Evolutionary conservation across 2,329 filamentous ascomycete genomes (phyloP), one percentile per base, ranked within the genome.

Genomic region (Orbilia javanica): DNA sequence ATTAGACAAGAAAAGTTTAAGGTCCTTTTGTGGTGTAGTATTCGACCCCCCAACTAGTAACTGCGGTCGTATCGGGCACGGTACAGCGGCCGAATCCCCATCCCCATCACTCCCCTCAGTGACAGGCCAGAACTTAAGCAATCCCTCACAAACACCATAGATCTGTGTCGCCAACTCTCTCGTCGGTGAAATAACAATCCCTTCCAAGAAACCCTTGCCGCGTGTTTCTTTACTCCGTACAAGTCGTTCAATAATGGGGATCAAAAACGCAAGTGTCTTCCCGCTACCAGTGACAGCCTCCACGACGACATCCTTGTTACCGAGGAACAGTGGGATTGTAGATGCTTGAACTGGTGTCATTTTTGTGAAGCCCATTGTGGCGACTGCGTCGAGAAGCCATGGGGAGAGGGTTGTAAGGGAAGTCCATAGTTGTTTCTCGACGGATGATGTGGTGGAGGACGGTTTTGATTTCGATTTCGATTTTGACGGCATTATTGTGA

Each of bases 321-420:
- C 91, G 85, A 94, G 90, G 83, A 97, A 96, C 64, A 97, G 88
- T 11, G 94, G 93, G 80, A 97, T 92, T 3, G 93, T 92, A 75
- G 93, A 95, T 52, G 94, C 93, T 85, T 98, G 95, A n/a, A 97
- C 94, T 0, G 95, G 95, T 2, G 94, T 97, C 88, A 96, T 94
- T 83, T 92, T 91, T 79, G 88, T 86, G 84, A 97, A 97, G 78
- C 93, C 93, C 91, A 96, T 95, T 80, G 90, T 89, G 62, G 90
- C 87, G 60, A 96, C 90, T 75, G 93, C 94, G 80, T 96, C 93
- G 67, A 96, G 86, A 71, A 96, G 90, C 93, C 94, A 98, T 89
- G 91, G 88, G 77, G 91, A 92, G 4, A 90, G 85, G 15, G 92
- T 91, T 0, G 88, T 91, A 67, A 94, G 86, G 13, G 88, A 89